These are phyloP conservation scores for Ophiocordyceps camponoti-floridani DNA, from an alignment of 2,329 filamentous ascomycete species.

Conservation along the genomic window DNA sequence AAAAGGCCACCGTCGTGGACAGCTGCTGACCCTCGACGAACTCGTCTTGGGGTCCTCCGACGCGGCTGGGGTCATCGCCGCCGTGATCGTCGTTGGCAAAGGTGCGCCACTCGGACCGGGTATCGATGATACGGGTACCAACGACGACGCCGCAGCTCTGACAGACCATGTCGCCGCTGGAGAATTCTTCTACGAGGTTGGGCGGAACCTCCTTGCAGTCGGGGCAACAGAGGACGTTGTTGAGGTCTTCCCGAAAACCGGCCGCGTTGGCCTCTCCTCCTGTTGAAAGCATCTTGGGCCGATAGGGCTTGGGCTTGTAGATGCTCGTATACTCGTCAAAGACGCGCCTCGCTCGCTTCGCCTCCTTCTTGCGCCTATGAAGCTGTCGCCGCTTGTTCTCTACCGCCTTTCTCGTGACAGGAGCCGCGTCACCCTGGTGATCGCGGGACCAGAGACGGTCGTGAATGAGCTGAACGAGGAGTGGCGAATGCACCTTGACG, in stretches of 20 bases:
- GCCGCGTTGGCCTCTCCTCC: conserved; percentile 13
- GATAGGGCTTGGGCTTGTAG: conserved; percentile 22
- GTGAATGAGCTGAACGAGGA: conserved; percentile 42
- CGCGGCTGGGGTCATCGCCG: conserved; percentile 92
- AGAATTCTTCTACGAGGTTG: conserved; percentile 83
- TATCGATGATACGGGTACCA: conserved; percentile 82
- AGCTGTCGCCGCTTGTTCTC: conserved; percentile 15
- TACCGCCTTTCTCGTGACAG: conserved; percentile 8
- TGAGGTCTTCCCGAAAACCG: conserved; percentile 66
- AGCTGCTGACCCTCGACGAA: conserved; percentile 82
- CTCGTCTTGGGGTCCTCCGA: conserved; percentile 82
- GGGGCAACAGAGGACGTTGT: conserved; percentile 67
- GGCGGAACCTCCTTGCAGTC: conserved; percentile 90
- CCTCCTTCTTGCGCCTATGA: conserved; percentile 14
- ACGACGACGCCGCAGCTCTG: conserved; percentile 82
- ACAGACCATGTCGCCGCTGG: conserved; percentile 83
- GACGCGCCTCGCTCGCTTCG: conserved; percentile 17
- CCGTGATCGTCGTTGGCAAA: conserved; percentile 97
- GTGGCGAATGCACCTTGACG: conserved; percentile 55
- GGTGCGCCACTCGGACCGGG: conserved; percentile 93
- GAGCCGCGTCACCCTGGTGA: conserved; percentile 5
- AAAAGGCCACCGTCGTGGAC: conserved; percentile 73
- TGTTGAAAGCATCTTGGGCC: conserved; percentile 27
- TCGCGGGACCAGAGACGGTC: conserved; percentile 19
- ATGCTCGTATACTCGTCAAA: conserved; percentile 24